Percentiles rank a stretch among this genome's conserved stretches.
phyloP scores from a whole-genome alignment of 208 protist genomes.

The Trypanosomatidae sp. region DNA sequence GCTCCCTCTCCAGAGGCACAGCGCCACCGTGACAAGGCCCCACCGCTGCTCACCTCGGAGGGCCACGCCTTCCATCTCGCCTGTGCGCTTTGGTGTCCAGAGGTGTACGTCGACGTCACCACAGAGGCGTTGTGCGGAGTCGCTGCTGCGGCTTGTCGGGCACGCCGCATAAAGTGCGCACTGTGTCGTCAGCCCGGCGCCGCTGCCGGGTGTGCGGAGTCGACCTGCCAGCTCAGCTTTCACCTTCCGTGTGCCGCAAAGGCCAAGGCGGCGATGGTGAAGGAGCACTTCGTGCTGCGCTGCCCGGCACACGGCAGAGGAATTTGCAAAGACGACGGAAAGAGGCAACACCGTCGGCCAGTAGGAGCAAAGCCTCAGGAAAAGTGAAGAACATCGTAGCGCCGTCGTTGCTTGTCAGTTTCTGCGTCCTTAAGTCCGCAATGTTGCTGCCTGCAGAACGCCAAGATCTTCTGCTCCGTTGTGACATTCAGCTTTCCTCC shows the following conservation, averaged over 20 bases:
- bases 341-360: too few relatives aligned
- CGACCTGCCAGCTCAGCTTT: constrained; percentile 48
- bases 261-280: constrained; percentile 12
- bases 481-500: too few relatives aligned
- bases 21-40: background rate
- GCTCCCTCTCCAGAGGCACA: too few relatives aligned
- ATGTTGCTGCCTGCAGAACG: too few relatives aligned
- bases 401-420: too few relatives aligned
- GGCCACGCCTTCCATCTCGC: constrained; percentile 40
- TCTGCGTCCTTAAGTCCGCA: too few relatives aligned
- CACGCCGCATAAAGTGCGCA: constrained; percentile 46
- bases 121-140: constrained; percentile 29
- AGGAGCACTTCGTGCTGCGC: constrained; percentile 17
- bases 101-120: constrained; percentile 59
- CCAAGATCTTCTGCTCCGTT: too few relatives aligned
- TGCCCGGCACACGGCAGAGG: constrained; percentile 19
- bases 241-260: constrained; percentile 59
- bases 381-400: too few relatives aligned
- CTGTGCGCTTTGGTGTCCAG: constrained; percentile 78
- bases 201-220: constrained; percentile 35
- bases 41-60: constrained; percentile 5
- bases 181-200: constrained; percentile 48
- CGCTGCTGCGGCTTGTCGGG: constrained; percentile 25
- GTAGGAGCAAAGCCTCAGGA: too few relatives aligned
- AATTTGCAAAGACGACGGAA: too few relatives aligned